These are phyloP conservation scores for Cladosporium sp. DNA, from an alignment of 2,329 filamentous ascomycete genomes.

Conservation along the genomic window DNA sequence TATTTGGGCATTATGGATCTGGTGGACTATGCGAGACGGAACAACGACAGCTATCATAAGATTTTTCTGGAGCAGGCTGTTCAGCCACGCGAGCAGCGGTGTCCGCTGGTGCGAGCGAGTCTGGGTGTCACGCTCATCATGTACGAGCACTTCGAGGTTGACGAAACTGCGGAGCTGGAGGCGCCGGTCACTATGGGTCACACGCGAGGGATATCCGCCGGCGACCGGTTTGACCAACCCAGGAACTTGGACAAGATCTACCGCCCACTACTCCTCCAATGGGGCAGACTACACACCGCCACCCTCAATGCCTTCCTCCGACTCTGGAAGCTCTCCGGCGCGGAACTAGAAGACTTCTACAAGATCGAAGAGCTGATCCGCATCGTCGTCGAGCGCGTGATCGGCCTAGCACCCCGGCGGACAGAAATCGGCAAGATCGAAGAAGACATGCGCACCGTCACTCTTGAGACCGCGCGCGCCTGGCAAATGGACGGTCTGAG, in stretches of 20 bases:
- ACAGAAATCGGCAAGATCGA: slow-evolving; percentile 84
- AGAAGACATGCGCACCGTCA: slow-evolving; percentile 79
- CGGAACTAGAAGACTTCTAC: slow-evolving; percentile 78
- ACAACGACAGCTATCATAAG: slow-evolving; percentile 90
- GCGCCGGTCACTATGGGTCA: slow-evolving; percentile 13
- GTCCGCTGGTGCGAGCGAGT: slow-evolving; percentile 80
- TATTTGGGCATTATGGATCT: slow-evolving; percentile 97
- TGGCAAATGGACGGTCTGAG: slow-evolving; percentile 92
- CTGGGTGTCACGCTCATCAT: slow-evolving; percentile 80
- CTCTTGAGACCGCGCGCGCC: slow-evolving; percentile 69
- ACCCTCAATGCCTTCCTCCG: slow-evolving; percentile 82
- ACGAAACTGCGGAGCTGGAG: slow-evolving; percentile 34
- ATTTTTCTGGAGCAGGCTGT: slow-evolving; percentile 81
- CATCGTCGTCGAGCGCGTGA: slow-evolving; percentile 82
- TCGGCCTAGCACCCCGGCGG: slow-evolving; percentile 72
- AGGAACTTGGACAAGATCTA: slow-evolving; percentile 76
- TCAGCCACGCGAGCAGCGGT: slow-evolving; percentile 63
- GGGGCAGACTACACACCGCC: slow-evolving; percentile 83
- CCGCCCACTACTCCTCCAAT: slow-evolving; percentile 80
- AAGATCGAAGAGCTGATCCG: slow-evolving; percentile 88
- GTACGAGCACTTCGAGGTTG: slow-evolving; percentile 93
- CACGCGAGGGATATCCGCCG: slow-evolving; percentile 1
- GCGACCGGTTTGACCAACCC: slow-evolving; percentile 36
- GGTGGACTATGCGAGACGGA: slow-evolving; percentile 84
- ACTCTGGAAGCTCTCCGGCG: slow-evolving; percentile 85